Conservation (phyloP, 2,329 filamentous ascomycete genomes). For the Botrytis byssoidea region DNA sequence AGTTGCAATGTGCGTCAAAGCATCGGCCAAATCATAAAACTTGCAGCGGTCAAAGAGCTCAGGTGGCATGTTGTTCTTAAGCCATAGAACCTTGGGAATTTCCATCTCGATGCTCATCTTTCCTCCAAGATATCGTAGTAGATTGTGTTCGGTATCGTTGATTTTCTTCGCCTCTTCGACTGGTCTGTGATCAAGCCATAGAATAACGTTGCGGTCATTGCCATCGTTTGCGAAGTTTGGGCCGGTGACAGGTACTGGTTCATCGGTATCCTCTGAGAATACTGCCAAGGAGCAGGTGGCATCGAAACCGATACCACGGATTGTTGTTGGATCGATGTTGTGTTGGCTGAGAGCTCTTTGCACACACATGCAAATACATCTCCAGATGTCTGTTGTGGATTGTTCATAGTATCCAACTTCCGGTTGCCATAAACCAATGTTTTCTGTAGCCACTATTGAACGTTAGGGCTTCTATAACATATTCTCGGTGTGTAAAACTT, state of each 20-base stretch:
- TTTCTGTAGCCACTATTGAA: conserved; percentile 59
- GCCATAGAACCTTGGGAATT: conserved; percentile 95
- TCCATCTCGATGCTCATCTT: conserved; percentile 99
- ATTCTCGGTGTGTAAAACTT: conserved; percentile 18
- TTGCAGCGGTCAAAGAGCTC: conserved; percentile 91
- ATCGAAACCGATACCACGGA: conserved; percentile 94
- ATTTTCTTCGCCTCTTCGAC: conserved; percentile 89
- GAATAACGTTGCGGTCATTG: conserved; percentile 89
- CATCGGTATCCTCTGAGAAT: conserved; percentile 83
- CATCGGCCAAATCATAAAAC: conserved; percentile 94
- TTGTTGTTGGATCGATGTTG: conserved; percentile 68
- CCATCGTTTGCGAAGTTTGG: conserved; percentile 78
- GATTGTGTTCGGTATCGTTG: conserved; percentile 87
- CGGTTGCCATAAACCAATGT: conserved; percentile 79
- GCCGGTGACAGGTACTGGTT: conserved; percentile 86
- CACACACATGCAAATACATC: conserved; percentile 86
- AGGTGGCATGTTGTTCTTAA: conserved; percentile 96
- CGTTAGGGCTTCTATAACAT: conserved; percentile 20
- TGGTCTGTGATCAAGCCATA: conserved; percentile 96
- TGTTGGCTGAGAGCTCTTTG: conserved; percentile 79
- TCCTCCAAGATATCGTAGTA: conserved; percentile 93
- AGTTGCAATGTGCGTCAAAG: conserved; percentile 89
- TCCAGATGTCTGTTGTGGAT: conserved; percentile 97
- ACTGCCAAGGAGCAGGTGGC: conserved; percentile 97
- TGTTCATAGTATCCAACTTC: conserved; percentile 83